Percentiles rank a stretch among this genome's conserved stretches.
These are phyloP conservation scores for Hura crepitans DNA, from an alignment of 441 rosid genomes.

Conservation along the genomic window DNA sequence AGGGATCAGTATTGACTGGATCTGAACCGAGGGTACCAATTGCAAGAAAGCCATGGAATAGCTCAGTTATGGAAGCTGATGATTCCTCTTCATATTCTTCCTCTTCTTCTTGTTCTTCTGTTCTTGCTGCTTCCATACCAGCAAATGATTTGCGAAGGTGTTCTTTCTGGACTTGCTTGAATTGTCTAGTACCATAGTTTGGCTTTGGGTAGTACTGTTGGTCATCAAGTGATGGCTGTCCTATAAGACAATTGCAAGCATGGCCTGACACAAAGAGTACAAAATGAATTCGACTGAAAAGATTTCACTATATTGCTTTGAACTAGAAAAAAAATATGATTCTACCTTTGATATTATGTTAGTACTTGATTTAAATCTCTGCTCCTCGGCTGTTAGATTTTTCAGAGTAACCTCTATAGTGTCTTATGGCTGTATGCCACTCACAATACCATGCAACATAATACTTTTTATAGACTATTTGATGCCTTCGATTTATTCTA, in stretches of 20 bases:
- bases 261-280: conserved; percentile 37
- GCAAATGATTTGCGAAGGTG: conserved; percentile 49
- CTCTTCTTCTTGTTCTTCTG: conserved; percentile 50
- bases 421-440: neutral
- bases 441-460: neutral
- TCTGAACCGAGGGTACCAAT: conserved; percentile 77
- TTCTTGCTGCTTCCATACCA: conserved; percentile 41
- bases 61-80: conserved; percentile 47
- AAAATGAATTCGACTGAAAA: conserved; percentile 16
- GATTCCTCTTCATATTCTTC: conserved; percentile 42
- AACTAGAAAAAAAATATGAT: neutral
- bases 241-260: conserved; percentile 53
- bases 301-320: conserved; percentile 10
- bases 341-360: neutral
- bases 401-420: neutral
- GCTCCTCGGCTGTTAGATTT: neutral
- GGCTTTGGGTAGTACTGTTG: conserved; percentile 48
- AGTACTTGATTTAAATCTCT: neutral
- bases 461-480: neutral
- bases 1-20: conserved; percentile 39
- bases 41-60: conserved; percentile 77
- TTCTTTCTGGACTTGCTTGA: conserved; percentile 43
- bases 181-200: conserved; percentile 36
- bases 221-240: conserved; percentile 55
- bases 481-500: neutral